Evolutionary conservation across 371 early-diverging fungal genomes (phyloP), one percentile per base, ranked within the genome.

Genomic region (Apophysomyces ossiformis): DNA sequence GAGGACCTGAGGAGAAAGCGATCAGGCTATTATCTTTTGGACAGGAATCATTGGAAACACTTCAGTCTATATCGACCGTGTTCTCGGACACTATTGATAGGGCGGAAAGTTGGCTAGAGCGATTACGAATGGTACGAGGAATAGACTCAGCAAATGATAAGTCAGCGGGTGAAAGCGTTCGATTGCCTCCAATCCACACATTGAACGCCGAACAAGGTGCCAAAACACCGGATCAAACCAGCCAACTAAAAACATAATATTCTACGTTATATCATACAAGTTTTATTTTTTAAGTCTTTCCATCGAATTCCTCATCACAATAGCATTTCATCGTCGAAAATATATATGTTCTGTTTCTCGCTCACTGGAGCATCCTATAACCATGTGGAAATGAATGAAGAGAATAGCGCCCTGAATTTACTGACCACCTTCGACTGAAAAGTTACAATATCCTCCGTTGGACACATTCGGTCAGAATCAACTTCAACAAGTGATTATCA

Each of bases 41-140:
- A 5, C 85, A 86, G 37, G 97, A 96, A 77, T 92, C 93, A 1
- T 81, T 88, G 7, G 86, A 83, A 18, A 94, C 95, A 93, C 85
- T 96, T 26, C 78, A 88, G 43, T 86, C 87, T 9, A 89, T 96
- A 8, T 82, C 89, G 9, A 70, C 70, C 26, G 89, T 96, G 15
- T 94, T 96, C 74, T 81, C 84, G 18, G 88, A 92, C 54, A 90
- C 93, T 5, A 86, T 94, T 2, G 82, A 81, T 41, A 87, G 90
- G 59, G 96, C 95, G 5, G 94, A 95, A 73, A 70, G 85, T 61
- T 91, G 91, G 92, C 75, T 87, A 64, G 87, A 83, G 57, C 82
- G 82, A 47, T 71, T 88, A 16, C 81, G 84, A 56, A 69, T 63
- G 46, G 69, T 77, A 36, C 75, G 75, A 57, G 78, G 73, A 16